These are phyloP conservation scores for Metarhizium album DNA, from an alignment of 2,329 filamentous ascomycete genomes.

Conservation along the genomic window DNA sequence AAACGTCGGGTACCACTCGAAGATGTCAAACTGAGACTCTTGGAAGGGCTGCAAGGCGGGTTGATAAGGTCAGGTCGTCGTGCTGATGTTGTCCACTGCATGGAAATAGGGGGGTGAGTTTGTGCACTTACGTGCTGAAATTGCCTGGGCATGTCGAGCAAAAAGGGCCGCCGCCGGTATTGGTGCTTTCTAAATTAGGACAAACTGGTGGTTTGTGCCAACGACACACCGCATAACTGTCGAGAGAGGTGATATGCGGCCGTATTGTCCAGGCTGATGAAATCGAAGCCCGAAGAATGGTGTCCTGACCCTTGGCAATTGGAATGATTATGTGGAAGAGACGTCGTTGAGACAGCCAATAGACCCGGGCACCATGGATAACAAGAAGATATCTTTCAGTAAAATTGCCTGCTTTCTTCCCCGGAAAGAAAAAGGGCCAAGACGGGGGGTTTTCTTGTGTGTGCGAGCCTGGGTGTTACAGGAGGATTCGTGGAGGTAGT, in stretches of 20 bases:
- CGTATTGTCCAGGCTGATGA: background rate
- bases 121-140: slow-evolving; percentile 12
- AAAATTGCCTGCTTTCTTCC: too few relatives aligned
- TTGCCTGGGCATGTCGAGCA: slow-evolving; percentile 10
- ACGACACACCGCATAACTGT: background rate
- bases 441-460: too few relatives aligned
- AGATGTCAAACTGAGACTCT: slow-evolving; percentile 58
- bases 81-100: too few relatives aligned
- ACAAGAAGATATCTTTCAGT: background rate
- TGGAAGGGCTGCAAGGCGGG: slow-evolving; percentile 29
- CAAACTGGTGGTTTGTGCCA: background rate
- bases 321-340: background rate
- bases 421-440: background rate
- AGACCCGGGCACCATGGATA: background rate
- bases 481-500: background rate
- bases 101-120: too few relatives aligned
- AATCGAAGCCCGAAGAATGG: background rate
- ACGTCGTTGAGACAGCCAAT: background rate
- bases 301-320: background rate
- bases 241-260: background rate
- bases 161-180: background rate
- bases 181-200: background rate
- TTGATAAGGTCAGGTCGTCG: too few relatives aligned
- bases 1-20: slow-evolving; percentile 88
- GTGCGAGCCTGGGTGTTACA: background rate